phyloP scores from a whole-genome alignment of 176 grass and related monocot genomes.

The Lolium rigidum region DNA sequence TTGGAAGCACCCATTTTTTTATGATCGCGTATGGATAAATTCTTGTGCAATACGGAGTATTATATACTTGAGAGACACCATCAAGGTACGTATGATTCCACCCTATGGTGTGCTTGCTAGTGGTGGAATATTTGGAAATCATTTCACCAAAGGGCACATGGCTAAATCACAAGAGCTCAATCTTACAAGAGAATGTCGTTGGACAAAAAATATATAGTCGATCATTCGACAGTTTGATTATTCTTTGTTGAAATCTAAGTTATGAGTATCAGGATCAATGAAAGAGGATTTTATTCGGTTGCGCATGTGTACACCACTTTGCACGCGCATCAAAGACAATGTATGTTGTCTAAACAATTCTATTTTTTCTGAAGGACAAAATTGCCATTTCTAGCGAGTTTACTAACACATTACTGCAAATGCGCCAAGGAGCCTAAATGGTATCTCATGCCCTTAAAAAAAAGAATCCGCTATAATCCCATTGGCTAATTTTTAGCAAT shows the following conservation, averaged over 20 bases:
- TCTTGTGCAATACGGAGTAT: background rate
- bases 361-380: too few species aligned
- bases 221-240: background rate
- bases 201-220: background rate
- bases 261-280: background rate
- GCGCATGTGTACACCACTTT: background rate
- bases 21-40: background rate
- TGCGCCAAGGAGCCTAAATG: too few species aligned
- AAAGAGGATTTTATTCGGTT: background rate
- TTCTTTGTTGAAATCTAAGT: background rate
- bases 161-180: background rate
- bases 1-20: background rate
- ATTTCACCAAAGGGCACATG: background rate
- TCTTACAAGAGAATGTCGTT: background rate
- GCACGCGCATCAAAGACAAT: too few species aligned
- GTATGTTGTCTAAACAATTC: too few species aligned
- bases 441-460: too few species aligned
- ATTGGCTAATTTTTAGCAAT: too few species aligned
- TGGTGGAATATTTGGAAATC: background rate
- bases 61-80: constrained; percentile 7
- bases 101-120: background rate
- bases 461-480: too few species aligned
- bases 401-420: too few species aligned
- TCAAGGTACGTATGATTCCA: background rate
- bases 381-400: too few species aligned